phyloP scores from a whole-genome alignment of 2,329 filamentous ascomycete genomes.

The Coniochaeta hoffmannii region DNA sequence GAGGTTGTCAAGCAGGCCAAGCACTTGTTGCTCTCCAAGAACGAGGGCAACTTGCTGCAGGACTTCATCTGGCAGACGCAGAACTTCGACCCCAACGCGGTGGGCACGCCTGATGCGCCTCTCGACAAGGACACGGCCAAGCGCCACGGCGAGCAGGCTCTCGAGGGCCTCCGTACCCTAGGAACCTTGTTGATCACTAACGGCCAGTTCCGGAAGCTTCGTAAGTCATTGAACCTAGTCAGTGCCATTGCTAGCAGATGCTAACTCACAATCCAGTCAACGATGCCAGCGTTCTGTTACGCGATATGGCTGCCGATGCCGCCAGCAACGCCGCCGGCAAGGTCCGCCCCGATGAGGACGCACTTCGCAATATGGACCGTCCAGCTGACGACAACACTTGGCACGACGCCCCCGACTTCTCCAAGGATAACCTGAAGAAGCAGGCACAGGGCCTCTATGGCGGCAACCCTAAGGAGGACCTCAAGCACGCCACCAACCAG shows the following conservation, averaged over 20 bases:
- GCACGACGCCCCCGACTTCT: constrained; percentile 79
- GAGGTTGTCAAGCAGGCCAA: constrained; percentile 81
- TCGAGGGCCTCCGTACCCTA: constrained; percentile 79
- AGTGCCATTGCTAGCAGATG: neutral
- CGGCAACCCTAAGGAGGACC: constrained; percentile 48
- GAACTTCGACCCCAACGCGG: constrained; percentile 57
- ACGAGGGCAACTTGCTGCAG: constrained; percentile 87
- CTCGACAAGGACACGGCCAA: constrained; percentile 69
- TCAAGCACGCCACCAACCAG: constrained; percentile 50
- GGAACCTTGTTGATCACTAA: constrained; percentile 90
- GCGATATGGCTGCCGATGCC: constrained; percentile 88
- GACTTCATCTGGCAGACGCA: constrained; percentile 96
- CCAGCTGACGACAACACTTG: constrained; percentile 87
- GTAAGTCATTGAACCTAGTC: constrained; percentile 43
- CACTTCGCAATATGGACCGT: constrained; percentile 69
- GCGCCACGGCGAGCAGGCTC: constrained; percentile 75
- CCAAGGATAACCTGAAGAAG: constrained; percentile 59
- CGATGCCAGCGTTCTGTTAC: constrained; percentile 72
- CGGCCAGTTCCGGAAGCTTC: constrained; percentile 87
- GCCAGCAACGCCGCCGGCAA: constrained; percentile 69
- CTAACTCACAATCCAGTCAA: constrained; percentile 40
- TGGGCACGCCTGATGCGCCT: constrained; percentile 56
- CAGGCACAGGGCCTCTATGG: constrained; percentile 59
- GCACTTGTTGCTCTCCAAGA: constrained; percentile 81
- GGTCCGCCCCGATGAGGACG: constrained; percentile 71